Conservation (phyloP, 306 rosid species). For the Aeschynomene evenia region DNA sequence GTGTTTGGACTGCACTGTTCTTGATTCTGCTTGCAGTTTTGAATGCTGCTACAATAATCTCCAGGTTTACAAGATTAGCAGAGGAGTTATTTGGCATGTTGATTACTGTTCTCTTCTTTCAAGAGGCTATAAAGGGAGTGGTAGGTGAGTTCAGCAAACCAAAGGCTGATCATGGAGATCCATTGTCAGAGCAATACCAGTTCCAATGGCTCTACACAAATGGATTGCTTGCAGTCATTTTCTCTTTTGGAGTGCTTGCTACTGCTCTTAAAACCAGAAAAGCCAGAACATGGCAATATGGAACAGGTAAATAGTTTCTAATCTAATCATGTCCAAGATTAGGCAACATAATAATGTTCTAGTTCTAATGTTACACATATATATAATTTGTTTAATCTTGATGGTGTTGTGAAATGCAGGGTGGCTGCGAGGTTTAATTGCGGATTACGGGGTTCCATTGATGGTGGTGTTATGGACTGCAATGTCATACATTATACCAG, state of each 20-base stretch:
- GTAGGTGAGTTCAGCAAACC: slow-evolving; percentile 61
- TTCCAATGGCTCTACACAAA: slow-evolving; percentile 69
- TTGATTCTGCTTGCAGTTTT: slow-evolving; percentile 75
- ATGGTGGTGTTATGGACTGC: slow-evolving; percentile 85
- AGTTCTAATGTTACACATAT: background rate
- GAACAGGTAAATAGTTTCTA: slow-evolving; percentile 61
- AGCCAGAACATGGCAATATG: slow-evolving; percentile 87
- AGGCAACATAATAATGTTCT: no score
- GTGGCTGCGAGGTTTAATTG: slow-evolving; percentile 61
- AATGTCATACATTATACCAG: slow-evolving; percentile 57
- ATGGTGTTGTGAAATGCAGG: slow-evolving; percentile 47
- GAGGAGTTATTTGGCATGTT: slow-evolving; percentile 88
- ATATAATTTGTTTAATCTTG: slow-evolving; percentile 14
- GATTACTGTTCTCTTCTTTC: slow-evolving; percentile 80
- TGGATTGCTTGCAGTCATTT: slow-evolving; percentile 74
- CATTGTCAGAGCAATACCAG: slow-evolving; percentile 42
- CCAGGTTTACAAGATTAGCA: slow-evolving; percentile 81
- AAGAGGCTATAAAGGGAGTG: slow-evolving; percentile 88
- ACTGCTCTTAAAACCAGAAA: slow-evolving; percentile 70
- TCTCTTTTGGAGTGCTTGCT: slow-evolving; percentile 60
- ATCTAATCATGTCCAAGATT: background rate
- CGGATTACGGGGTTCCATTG: slow-evolving; percentile 86
- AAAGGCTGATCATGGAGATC: slow-evolving; percentile 43
- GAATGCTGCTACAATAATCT: slow-evolving; percentile 67
- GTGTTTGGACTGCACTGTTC: slow-evolving; percentile 76